These are phyloP conservation scores for Pelargonium nanum DNA, from an alignment of 345 rosid species.

Conservation along the genomic window DNA sequence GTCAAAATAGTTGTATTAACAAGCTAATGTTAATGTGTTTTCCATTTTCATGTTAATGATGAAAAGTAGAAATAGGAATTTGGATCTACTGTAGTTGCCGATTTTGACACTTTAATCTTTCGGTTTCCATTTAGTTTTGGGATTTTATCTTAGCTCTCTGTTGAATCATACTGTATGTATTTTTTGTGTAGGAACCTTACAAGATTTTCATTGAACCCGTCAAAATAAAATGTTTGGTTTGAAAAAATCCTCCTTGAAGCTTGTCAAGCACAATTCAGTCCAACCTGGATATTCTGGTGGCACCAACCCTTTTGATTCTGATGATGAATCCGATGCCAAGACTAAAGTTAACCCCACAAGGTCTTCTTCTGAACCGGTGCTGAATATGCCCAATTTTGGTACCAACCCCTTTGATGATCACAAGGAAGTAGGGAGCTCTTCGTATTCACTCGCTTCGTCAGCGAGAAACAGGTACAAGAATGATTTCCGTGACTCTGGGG, in stretches of 20 bases:
- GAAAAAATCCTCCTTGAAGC: conserved; percentile 56
- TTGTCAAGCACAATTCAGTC: conserved; percentile 38
- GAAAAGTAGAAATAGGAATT: no score
- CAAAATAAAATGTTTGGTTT: conserved; percentile 40
- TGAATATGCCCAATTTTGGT: conserved; percentile 20
- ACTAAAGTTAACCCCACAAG: conserved; percentile 43
- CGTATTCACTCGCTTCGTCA: conserved; percentile 28
- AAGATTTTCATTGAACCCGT: neutral
- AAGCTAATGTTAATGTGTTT: no score
- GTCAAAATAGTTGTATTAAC: no score
- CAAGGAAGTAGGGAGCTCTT: conserved; percentile 21
- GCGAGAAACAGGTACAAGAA: conserved; percentile 55
- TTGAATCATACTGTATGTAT: no score
- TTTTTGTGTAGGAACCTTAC: no score
- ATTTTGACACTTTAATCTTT: no score
- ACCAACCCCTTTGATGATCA: conserved; percentile 49
- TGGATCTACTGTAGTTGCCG: no score
- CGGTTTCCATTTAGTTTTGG: no score
- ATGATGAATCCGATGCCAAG: conserved; percentile 46
- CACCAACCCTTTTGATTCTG: conserved; percentile 79
- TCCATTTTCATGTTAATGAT: no score
- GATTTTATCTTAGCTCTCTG: no score
- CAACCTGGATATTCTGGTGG: conserved; percentile 35
- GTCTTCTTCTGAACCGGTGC: conserved; percentile 42
- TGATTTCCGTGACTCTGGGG: conserved; percentile 74